Evolutionary conservation across 768 basidiomycete species (phyloP).

Genomic region (Inosperma sp.): DNA sequence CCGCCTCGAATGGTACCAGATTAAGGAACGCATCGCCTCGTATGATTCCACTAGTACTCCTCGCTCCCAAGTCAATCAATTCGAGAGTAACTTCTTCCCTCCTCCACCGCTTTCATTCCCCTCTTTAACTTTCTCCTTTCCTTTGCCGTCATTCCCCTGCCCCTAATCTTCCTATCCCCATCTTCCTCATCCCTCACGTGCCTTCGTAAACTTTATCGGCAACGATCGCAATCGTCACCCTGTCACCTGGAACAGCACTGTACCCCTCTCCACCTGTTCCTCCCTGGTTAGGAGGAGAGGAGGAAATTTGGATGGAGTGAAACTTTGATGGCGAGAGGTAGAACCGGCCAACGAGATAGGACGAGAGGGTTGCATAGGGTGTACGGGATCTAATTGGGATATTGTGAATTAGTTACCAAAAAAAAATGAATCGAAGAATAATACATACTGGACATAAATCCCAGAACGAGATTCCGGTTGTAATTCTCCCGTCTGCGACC

Average conservation of each 20-base stretch:
- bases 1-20: slow-evolving; percentile 85
- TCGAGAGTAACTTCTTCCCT: slow-evolving; percentile 86
- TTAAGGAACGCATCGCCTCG: slow-evolving; percentile 82
- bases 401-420: too few relatives aligned
- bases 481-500: too few relatives aligned
- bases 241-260: slow-evolving; percentile 88
- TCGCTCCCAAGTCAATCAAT: slow-evolving; percentile 74
- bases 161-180: slow-evolving; percentile 29
- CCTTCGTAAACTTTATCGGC: slow-evolving; percentile 75
- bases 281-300: not conserved
- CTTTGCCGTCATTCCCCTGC: slow-evolving; percentile 35
- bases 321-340: slow-evolving; percentile 85
- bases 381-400: slow-evolving; percentile 77
- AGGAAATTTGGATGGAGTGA: slow-evolving; percentile 74
- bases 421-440: too few relatives aligned
- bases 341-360: slow-evolving; percentile 77
- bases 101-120: slow-evolving; percentile 49
- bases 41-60: slow-evolving; percentile 49
- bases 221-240: slow-evolving; percentile 93
- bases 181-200: slow-evolving; percentile 51
- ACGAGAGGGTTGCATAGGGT: slow-evolving; percentile 71
- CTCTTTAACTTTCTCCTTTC: slow-evolving; percentile 30
- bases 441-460: too few relatives aligned
- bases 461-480: too few relatives aligned
- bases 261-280: slow-evolving; percentile 66